Base-by-base conservation (phyloP, 192 early-diverging fungal species). In the Helicostylum pulchrum region DNA sequence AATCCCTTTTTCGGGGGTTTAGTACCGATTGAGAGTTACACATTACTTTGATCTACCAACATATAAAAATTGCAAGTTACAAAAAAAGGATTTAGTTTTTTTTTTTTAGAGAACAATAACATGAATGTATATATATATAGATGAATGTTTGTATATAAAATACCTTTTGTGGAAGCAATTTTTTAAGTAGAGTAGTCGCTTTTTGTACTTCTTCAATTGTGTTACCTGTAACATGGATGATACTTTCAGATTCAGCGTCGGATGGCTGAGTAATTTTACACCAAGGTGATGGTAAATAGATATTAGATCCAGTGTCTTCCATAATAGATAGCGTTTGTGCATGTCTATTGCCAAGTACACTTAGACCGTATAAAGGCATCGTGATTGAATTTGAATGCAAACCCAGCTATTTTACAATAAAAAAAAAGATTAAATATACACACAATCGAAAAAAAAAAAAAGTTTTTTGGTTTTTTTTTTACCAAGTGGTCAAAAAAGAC, bases 1-100 rank as follows among this genome's bases (percentile, higher is more conserved):
- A 91, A 58, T 91, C 90, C 44, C 88, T 71, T 60, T 91, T 91
- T 14, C 86, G 74, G 3, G 85, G 85, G 14, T 84, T 67, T 51
- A 80, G 75, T 23, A 65, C 68, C 43, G 57, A 78, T 6, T 67
- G 47, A 23, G 60, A 61, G n/a, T 72, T 45, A 20, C 73, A 43
- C 44, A 53, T 61, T 45, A 7, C 36, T 59, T 42, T 59, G 57
- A 59, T 59, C 57, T 59, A 42, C 58, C 26, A 26, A 53, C 21
- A 69, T 39, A 32, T 63, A 11, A 57, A 36, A 66, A 42, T 14
- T 48, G 32, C 47, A 43, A 20, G 12, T 19, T 4, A 58, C 19
- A 44, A 42, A 59, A 45, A 45, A 12, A 52, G 2, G 11, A 42
- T 59, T 39, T 39, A 39, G 36, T 39, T 39, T 39, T 39, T 39